These are phyloP conservation scores for Pseudozyma pruni DNA, from an alignment of 1,284 basidiomycete genomes.

Conservation along the genomic window DNA sequence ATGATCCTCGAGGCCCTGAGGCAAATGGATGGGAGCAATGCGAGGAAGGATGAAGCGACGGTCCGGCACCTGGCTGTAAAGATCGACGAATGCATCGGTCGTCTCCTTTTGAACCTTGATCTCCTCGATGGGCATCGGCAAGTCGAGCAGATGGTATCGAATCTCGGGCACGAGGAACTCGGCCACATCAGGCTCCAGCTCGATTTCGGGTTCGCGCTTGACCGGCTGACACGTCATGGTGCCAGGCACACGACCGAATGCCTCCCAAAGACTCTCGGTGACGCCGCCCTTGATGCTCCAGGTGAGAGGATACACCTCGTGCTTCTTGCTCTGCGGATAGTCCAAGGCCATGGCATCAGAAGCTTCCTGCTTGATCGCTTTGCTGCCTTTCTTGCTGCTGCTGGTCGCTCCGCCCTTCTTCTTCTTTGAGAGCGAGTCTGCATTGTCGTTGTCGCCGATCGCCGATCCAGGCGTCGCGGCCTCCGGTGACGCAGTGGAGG, in stretches of 20 bases:
- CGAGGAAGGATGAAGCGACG: slow-evolving; percentile 32
- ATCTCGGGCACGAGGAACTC: slow-evolving; percentile 54
- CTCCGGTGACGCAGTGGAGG: slow-evolving; percentile 21
- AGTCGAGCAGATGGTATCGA: slow-evolving; percentile 43
- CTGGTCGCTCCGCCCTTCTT: slow-evolving; percentile 17
- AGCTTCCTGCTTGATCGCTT: slow-evolving; percentile 25
- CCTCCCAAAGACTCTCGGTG: slow-evolving; percentile 62
- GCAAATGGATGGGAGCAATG: slow-evolving; percentile 28
- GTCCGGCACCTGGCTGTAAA: slow-evolving; percentile 45
- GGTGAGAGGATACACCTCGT: slow-evolving; percentile 55
- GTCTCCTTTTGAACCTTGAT: slow-evolving; percentile 53
- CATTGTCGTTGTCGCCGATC: slow-evolving; percentile 15
- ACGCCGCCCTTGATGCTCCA: slow-evolving; percentile 52
- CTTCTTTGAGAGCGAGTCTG: slow-evolving; percentile 19
- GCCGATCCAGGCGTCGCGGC: slow-evolving; percentile 2
- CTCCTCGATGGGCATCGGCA: slow-evolving; percentile 54
- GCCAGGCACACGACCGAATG: slow-evolving; percentile 57
- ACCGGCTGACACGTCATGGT: slow-evolving; percentile 52
- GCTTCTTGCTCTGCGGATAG: slow-evolving; percentile 36
- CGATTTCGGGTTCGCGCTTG: slow-evolving; percentile 50
- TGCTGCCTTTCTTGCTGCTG: slow-evolving; percentile 31
- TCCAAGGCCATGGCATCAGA: slow-evolving; percentile 10
- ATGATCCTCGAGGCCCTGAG: slow-evolving; percentile 59
- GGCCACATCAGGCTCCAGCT: slow-evolving; percentile 51
- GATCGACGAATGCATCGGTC: slow-evolving; percentile 42